phyloP scores from a whole-genome alignment of 345 rosid genomes.

The Clausena lansium region DNA sequence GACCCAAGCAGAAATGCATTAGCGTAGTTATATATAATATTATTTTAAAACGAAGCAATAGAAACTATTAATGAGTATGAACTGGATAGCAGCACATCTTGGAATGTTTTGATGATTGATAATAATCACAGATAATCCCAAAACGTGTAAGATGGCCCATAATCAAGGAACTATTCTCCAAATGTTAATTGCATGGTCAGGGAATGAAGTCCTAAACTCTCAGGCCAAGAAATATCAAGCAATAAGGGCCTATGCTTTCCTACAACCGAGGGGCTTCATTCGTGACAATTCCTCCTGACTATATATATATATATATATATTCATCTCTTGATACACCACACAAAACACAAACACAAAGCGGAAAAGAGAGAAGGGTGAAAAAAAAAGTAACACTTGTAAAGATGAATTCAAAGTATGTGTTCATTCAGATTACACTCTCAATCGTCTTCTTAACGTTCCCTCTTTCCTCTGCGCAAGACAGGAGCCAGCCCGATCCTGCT shows the following conservation, averaged over 20 bases:
- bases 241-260: neutral
- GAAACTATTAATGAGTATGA: too few relatives aligned
- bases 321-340: neutral
- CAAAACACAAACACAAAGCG: neutral
- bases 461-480: neutral
- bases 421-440: neutral
- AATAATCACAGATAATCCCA: neutral
- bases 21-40: too few relatives aligned
- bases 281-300: neutral
- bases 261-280: conserved; percentile 6
- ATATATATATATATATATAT: too few relatives aligned
- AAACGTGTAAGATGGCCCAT: neutral
- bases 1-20: too few relatives aligned
- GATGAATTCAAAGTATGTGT: neutral
- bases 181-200: neutral
- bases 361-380: too few relatives aligned
- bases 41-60: too few relatives aligned
- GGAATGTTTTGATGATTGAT: neutral
- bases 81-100: too few relatives aligned
- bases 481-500: neutral
- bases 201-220: neutral
- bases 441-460: neutral
- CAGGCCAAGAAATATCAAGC: neutral
- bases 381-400: neutral
- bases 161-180: neutral